Percentiles rank a stretch among this genome's conserved stretches.
phyloP scores from a whole-genome alignment of 1,284 basidiomycete species.

The Wolfiporia cocos region DNA sequence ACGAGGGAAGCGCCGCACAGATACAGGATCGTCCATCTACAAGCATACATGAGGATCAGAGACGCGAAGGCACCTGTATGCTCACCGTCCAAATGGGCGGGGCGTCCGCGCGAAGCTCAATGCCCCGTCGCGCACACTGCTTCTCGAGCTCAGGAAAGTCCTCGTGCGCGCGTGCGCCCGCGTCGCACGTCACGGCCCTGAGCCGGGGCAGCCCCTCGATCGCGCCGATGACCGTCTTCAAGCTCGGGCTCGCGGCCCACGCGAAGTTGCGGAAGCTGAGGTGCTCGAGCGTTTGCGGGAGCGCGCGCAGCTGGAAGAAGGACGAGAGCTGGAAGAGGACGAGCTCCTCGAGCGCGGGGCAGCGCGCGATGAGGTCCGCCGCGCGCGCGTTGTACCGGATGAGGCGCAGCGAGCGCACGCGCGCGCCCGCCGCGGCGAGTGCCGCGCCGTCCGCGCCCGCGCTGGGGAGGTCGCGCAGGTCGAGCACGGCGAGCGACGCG shows the following conservation, averaged over 20 bases:
- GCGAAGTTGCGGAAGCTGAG: constrained; percentile 30
- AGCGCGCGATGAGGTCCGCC: constrained; percentile 30
- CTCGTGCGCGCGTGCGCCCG: constrained; percentile 13
- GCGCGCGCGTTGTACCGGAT: constrained; percentile 29
- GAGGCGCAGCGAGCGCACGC: constrained; percentile 37
- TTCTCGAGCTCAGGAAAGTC: constrained; percentile 21
- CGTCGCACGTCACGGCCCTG: constrained; percentile 33
- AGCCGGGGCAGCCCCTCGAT: constrained; percentile 30
- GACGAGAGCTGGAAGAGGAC: constrained; percentile 32
- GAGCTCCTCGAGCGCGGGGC: constrained; percentile 36
- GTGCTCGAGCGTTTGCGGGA: constrained; percentile 35
- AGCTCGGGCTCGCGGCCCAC: constrained; percentile 18
- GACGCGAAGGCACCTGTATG: constrained; percentile 4
- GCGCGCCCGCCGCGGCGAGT: constrained; percentile 25
- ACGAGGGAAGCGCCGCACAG: constrained; percentile 32
- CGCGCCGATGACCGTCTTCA: constrained; percentile 28
- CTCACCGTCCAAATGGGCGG: constrained; percentile 34
- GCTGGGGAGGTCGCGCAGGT: constrained; percentile 33
- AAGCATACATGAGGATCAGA: constrained; percentile 4
- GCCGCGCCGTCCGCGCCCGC: constrained; percentile 17
- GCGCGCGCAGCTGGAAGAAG: constrained; percentile 24
- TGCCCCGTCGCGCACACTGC: constrained; percentile 25
- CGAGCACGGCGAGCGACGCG: constrained; percentile 32
- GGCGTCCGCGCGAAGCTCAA: constrained; percentile 25
- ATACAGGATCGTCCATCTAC: constrained; percentile 37